Base-by-base conservation (phyloP, 2,329 filamentous ascomycete genomes). In the Fusarium luffae region DNA sequence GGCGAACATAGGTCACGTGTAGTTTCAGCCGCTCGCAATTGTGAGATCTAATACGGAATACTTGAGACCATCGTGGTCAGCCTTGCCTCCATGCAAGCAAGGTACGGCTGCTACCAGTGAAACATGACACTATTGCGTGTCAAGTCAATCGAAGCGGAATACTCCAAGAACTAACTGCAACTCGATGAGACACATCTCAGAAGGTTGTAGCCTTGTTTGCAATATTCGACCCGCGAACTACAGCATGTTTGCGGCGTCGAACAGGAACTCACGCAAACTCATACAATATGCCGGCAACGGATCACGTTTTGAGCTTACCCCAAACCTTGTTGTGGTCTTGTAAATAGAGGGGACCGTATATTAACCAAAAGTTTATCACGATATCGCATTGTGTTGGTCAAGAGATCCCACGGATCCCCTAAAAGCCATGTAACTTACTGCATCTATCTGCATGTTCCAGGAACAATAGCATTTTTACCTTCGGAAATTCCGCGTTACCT, bases 1-100 rank as follows among this genome's bases (percentile, higher is more conserved):
- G 61, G 49, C 37, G 9, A 37, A 28, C 19, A 13, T 16, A n/a
- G 32, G 50, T 75, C 73, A 75, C 73, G 73, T 75, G 73, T 56
- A 69, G 46, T 60, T 60, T 69, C 59, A 65, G 51, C 13, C 41
- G 32, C 16, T 51, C 23, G 25, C 23, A 37, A 27, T 25, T n/a
- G 12, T n/a, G 19, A 50, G 30, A 18, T 30, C 28, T 6, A 30
- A 30, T 23, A 23, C 21, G 21, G 21, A 23, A 23, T 19, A 28
- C 19, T 13, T 27, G 12, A 51, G 18, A 40, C 48, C 21, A 28
- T 25, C 27, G 23, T n/a, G 27, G 18, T 52, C 49, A 52, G 34
- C 23, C 40, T 50, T 13, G 44, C 54, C 54, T 61, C 54, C 40
- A 66, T 61, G 62, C 21, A 21, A 21, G 21, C 44, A 66, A 54